Conservation (phyloP, 108 stramenopile genomes). For the Epithemia pelagica region DNA sequence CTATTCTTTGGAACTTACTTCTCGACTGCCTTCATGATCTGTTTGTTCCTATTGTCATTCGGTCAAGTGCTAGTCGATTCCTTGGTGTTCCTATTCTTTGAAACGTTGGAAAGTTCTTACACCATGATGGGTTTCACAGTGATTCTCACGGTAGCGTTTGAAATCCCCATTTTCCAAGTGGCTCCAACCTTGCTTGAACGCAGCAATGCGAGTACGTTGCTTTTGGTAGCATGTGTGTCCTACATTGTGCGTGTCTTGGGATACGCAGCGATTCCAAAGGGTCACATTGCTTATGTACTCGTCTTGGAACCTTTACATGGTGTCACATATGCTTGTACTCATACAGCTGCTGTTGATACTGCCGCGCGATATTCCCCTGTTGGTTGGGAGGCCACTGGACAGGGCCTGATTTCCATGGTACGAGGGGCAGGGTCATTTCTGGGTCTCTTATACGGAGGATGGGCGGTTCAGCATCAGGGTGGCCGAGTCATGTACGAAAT, state of each 20-base stretch:
- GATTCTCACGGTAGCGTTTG: constrained; percentile 53
- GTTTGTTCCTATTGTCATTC: constrained; percentile 30
- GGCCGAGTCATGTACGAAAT: constrained; percentile 35
- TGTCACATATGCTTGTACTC: constrained; percentile 47
- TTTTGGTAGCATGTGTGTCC: constrained; percentile 33
- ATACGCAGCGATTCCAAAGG: constrained; percentile 44
- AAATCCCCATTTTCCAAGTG: constrained; percentile 56
- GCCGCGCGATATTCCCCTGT: constrained; percentile 25
- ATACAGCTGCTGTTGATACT: constrained; percentile 40
- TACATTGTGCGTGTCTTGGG: constrained; percentile 54
- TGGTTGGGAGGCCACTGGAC: constrained; percentile 47
- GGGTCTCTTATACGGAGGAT: constrained; percentile 43
- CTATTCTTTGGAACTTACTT: neutral
- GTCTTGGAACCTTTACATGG: constrained; percentile 68
- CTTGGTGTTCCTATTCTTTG: constrained; percentile 58
- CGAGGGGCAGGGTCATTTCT: constrained; percentile 37
- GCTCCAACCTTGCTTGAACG: constrained; percentile 37
- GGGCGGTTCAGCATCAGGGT: constrained; percentile 27
- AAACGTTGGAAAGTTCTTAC: constrained; percentile 37
- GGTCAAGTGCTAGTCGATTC: constrained; percentile 50
- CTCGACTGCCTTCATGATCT: constrained; percentile 9
- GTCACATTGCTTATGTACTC: constrained; percentile 29
- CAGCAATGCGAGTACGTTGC: constrained; percentile 28
- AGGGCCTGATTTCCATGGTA: constrained; percentile 39
- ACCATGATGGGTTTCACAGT: constrained; percentile 45